Evolutionary conservation across 345 rosid species (phyloP).

Genomic region (Aegle marmelos): DNA sequence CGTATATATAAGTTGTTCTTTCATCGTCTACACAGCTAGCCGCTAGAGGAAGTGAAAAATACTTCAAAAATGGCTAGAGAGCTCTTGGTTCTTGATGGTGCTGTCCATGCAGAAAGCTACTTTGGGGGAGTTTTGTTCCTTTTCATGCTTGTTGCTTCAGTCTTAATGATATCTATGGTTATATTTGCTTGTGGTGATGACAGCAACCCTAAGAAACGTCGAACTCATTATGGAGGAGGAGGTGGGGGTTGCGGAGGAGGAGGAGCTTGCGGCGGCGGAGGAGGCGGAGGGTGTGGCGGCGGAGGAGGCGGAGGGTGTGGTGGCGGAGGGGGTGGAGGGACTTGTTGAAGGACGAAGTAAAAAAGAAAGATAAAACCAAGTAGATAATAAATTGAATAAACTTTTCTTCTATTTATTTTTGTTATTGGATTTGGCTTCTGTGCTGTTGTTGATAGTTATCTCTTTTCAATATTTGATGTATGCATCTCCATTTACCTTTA

Average conservation of each 20-base stretch:
- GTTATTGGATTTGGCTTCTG: background rate
- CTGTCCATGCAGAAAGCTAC: background rate
- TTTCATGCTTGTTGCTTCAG: constrained; percentile 13
- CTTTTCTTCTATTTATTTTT: background rate
- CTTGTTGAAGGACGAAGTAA: background rate
- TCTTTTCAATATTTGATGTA: background rate
- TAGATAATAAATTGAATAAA: background rate
- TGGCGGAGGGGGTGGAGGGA: background rate
- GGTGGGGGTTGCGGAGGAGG: background rate
- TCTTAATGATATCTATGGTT: constrained; percentile 19
- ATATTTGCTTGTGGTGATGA: constrained; percentile 23
- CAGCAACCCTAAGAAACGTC: background rate
- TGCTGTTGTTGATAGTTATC: background rate
- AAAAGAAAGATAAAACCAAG: background rate
- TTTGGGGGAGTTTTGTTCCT: constrained; percentile 7
- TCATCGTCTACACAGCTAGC: background rate
- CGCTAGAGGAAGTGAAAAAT: background rate
- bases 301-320: background rate
- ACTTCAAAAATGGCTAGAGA: background rate
- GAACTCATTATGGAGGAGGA: background rate
- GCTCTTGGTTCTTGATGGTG: background rate
- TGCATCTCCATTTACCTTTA: background rate
- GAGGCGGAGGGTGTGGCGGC: background rate
- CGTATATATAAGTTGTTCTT: background rate
- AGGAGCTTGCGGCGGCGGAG: background rate